Evolutionary conservation across 2,329 filamentous ascomycete species (phyloP).

Genomic region (Dothidotthia symphoricarpi): DNA sequence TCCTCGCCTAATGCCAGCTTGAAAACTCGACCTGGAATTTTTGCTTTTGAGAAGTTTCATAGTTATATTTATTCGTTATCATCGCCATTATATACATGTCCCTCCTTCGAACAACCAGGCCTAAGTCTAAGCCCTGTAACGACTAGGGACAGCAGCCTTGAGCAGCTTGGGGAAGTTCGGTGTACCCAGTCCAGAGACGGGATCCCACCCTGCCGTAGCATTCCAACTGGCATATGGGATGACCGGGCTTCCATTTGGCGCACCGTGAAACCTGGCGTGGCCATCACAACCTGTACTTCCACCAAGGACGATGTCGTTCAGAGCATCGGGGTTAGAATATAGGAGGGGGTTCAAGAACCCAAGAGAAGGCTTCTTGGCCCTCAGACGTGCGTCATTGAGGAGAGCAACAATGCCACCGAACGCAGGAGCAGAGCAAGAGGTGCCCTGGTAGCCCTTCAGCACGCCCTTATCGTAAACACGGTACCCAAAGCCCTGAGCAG

Average conservation of each 20-base stretch:
- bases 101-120: neutral
- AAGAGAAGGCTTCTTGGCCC: conserved; percentile 49
- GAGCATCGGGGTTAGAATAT: conserved; percentile 48
- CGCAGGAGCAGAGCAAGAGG: conserved; percentile 56
- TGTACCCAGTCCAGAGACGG: conserved; percentile 34
- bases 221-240: conserved; percentile 34
- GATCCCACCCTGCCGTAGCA: conserved; percentile 37
- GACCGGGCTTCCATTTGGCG: conserved; percentile 31
- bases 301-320: conserved; percentile 49
- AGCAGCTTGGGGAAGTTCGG: conserved; percentile 32
- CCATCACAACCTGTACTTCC: conserved; percentile 41
- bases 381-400: conserved; percentile 60
- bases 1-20: no score
- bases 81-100: neutral
- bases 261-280: conserved; percentile 22
- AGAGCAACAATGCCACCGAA: conserved; percentile 59
- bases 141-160: conserved; percentile 25
- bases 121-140: conserved; percentile 19
- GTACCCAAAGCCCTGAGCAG: conserved; percentile 52
- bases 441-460: conserved; percentile 41
- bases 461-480: conserved; percentile 42
- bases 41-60: neutral
- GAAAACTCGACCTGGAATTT: neutral
- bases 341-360: conserved; percentile 62
- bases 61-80: neutral